Percentiles rank a stretch among this genome's conserved stretches.
Conservation (phyloP, 148 eudicot species). For the Rheum nobile region DNA sequence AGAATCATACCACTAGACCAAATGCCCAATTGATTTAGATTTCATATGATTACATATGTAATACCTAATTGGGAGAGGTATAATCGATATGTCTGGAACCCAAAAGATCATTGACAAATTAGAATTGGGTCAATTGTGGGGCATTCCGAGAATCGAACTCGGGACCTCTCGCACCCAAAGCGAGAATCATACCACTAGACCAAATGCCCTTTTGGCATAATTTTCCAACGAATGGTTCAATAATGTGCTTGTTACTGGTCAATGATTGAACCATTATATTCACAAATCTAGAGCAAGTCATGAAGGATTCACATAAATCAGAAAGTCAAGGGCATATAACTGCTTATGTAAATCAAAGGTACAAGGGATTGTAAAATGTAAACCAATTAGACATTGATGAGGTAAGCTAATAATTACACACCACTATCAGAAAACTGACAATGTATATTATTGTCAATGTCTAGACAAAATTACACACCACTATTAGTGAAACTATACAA, state of each 20-base stretch:
- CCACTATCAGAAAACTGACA: no score
- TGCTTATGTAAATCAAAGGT: not conserved
- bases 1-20: constrained; percentile 89
- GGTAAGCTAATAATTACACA: no score
- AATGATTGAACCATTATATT: not conserved
- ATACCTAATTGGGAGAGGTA: no score
- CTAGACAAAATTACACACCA: no score
- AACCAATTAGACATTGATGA: no score
- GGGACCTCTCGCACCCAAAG: constrained; percentile 88
- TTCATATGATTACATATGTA: no score
- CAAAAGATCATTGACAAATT: no score
- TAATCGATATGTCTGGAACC: no score
- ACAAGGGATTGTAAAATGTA: not conserved
- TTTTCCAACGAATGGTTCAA: not conserved
- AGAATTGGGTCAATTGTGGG: no score
- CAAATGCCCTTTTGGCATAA: not conserved
- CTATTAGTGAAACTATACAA: no score
- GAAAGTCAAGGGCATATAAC: not conserved
- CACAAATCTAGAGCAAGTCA: not conserved
- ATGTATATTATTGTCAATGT: no score
- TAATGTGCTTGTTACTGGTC: not conserved
- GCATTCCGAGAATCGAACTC: constrained; percentile 55
- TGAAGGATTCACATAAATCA: not conserved
- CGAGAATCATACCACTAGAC: constrained; percentile 54
- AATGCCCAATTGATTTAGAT: constrained; percentile 36